Percentiles rank a stretch among this genome's conserved stretches.
Evolutionary conservation across 2,329 filamentous ascomycete genomes (phyloP).

Genomic region (Lojkania enalia): DNA sequence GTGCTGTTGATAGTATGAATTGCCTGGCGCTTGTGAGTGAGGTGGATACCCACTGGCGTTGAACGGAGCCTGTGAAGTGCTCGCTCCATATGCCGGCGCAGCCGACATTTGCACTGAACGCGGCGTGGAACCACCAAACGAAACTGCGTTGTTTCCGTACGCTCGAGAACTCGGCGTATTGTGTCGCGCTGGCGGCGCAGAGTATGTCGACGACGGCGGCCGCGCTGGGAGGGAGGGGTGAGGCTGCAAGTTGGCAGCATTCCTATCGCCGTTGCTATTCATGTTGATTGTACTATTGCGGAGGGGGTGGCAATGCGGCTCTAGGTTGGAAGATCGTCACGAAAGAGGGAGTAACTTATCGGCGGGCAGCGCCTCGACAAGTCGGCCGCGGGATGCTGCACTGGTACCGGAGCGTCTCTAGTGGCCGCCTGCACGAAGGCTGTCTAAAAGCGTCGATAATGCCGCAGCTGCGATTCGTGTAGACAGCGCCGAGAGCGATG

Average conservation of each 20-base stretch:
- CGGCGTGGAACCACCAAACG: conserved; percentile 63
- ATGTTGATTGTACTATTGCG: background rate
- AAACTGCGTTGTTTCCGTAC: conserved; percentile 36
- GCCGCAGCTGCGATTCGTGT: conserved; percentile 10
- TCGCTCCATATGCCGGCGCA: conserved; percentile 18
- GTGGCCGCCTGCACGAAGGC: background rate
- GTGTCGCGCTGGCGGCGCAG: conserved; percentile 64
- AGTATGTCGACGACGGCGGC: conserved; percentile 64
- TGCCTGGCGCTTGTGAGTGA: conserved; percentile 45
- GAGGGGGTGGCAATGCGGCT: background rate
- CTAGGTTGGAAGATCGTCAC: background rate
- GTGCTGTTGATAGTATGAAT: conserved; percentile 52
- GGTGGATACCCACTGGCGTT: conserved; percentile 45
- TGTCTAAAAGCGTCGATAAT: conserved; percentile 7
- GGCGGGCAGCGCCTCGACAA: background rate
- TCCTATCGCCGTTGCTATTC: background rate
- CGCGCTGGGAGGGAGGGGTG: conserved; percentile 73
- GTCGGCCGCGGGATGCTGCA: conserved; percentile 4
- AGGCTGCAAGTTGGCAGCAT: conserved; percentile 35
- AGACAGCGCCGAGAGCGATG: background rate
- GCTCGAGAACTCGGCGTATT: conserved; percentile 30
- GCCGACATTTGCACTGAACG: conserved; percentile 54
- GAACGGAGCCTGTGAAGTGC: conserved; percentile 47
- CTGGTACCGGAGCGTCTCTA: background rate
- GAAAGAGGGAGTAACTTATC: background rate